Percentiles rank a stretch among this genome's conserved stretches.
Conservation (phyloP, 108 stramenopile genomes). For the Skeletonema potamos region DNA sequence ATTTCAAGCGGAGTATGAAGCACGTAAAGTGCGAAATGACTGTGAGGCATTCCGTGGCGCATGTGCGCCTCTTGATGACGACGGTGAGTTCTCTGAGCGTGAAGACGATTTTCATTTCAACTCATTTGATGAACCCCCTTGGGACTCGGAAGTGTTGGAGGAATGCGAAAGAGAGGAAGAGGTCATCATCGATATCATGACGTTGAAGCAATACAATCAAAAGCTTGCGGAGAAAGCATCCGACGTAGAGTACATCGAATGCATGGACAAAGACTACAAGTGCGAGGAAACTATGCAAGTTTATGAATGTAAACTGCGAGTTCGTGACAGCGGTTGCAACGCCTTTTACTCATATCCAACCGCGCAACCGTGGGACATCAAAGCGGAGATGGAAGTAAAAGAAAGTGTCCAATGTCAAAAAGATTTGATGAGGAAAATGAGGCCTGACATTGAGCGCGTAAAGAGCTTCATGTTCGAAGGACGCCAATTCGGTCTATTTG, state of each 20-base stretch:
- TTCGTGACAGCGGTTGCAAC: not conserved
- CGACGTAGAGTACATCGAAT: not conserved
- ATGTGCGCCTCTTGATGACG: not conserved
- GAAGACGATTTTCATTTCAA: not conserved
- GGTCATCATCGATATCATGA: not conserved
- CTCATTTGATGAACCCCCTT: not conserved
- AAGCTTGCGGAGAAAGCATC: not conserved
- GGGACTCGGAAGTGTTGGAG: not conserved
- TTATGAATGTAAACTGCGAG: not conserved
- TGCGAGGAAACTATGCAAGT: not conserved
- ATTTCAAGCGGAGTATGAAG: not conserved
- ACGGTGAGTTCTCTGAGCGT: not conserved
- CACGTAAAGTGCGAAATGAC: not conserved
- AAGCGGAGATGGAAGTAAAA: slow-evolving; percentile 15
- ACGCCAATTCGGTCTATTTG: not conserved
- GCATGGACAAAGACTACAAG: not conserved
- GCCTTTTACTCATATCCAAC: slow-evolving; percentile 15
- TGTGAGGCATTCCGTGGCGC: not conserved
- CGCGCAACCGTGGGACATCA: slow-evolving; percentile 5
- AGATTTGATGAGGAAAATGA: slow-evolving; percentile 2
- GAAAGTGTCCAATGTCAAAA: not conserved
- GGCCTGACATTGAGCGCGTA: slow-evolving; percentile 6
- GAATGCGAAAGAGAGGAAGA: not conserved
- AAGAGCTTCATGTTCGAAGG: slow-evolving; percentile 15
- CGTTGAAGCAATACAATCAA: not conserved